Evolutionary conservation across 169 alveolate species (phyloP).

Genomic region (Plasmodium chabaudi): DNA sequence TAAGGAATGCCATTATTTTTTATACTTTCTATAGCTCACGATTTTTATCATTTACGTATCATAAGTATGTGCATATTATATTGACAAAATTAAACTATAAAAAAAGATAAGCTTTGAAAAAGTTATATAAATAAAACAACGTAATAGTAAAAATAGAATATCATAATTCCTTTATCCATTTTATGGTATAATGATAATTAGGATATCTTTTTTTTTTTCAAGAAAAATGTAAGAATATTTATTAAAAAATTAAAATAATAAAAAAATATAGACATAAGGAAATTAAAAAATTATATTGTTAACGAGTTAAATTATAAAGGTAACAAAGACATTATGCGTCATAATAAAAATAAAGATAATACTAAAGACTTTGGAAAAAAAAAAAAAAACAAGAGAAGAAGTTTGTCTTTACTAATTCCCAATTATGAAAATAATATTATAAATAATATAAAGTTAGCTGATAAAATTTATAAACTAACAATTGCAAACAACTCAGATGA

Average conservation of each 20-base stretch:
- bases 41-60: too few species aligned
- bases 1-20: too few species aligned
- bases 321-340: conserved; percentile 5
- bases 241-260: too few species aligned
- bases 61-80: too few species aligned
- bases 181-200: neutral
- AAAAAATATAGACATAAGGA: neutral
- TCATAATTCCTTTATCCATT: too few species aligned
- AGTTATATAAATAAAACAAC: too few species aligned
- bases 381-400: conserved; percentile 57
- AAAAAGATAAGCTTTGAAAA: too few species aligned
- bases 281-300: conserved; percentile 6
- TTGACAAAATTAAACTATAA: too few species aligned
- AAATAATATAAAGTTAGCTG: conserved; percentile 59
- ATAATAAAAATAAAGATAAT: conserved; percentile 22
- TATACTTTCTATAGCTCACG: too few species aligned
- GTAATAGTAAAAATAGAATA: too few species aligned
- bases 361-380: conserved; percentile 10
- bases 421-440: conserved; percentile 56
- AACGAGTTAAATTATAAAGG: conserved; percentile 12
- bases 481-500: conserved; percentile 11
- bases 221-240: neutral
- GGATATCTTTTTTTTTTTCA: neutral
- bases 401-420: conserved; percentile 29
- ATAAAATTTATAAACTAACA: conserved; percentile 32